phyloP scores from a whole-genome alignment of 1,284 basidiomycete genomes.

The Cronartium quercuum region DNA sequence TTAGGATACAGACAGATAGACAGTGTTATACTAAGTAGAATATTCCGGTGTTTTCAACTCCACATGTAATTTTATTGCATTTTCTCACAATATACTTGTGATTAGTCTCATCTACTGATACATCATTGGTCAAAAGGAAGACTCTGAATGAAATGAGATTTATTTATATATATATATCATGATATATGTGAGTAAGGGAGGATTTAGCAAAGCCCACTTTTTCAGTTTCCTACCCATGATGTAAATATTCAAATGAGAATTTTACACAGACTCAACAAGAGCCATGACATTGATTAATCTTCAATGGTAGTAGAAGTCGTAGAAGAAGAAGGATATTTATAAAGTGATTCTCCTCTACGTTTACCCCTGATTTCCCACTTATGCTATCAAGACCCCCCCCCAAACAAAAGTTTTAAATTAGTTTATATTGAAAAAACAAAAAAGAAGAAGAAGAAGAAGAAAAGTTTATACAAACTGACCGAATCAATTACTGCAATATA shows the following conservation, averaged over 20 bases:
- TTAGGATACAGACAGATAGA: too few relatives aligned
- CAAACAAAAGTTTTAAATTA: background rate
- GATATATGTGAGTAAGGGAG: background rate
- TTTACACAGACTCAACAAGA: background rate
- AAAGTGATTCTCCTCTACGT: slow-evolving; percentile 12
- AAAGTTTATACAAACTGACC: slow-evolving; percentile 1
- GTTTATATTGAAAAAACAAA: background rate
- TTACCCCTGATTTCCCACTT: slow-evolving; percentile 36
- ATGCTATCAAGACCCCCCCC: slow-evolving; percentile 2
- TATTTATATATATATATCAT: background rate
- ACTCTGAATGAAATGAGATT: background rate
- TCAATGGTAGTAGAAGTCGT: background rate
- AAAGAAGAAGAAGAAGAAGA: background rate
- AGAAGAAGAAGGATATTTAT: slow-evolving; percentile 33
- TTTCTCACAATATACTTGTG: background rate
- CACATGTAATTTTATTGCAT: background rate
- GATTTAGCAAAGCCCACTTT: background rate
- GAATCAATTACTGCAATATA: slow-evolving; percentile 27
- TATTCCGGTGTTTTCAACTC: too few relatives aligned
- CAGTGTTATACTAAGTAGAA: too few relatives aligned
- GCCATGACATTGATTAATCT: background rate
- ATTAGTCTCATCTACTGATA: too few relatives aligned
- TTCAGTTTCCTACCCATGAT: background rate
- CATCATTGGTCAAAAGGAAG: too few relatives aligned
- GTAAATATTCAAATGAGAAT: background rate